Conservation (phyloP, 495 filamentous ascomycete genomes). For the Podospora fimiseda region DNA sequence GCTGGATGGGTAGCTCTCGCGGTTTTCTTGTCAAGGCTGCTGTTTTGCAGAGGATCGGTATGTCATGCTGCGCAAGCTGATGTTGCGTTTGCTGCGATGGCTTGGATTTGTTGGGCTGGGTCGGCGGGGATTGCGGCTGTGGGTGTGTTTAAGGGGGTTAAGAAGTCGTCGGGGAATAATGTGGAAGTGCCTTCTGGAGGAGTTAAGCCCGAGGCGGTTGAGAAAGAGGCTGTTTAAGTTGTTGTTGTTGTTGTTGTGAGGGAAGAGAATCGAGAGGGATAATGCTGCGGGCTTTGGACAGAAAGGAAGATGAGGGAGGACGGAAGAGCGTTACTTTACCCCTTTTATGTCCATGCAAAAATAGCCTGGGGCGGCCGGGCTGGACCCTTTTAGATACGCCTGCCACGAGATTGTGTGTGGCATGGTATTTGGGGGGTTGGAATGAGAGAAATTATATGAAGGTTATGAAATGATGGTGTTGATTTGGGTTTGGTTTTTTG, state of each 20-base stretch:
- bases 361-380: no score
- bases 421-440: not conserved
- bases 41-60: slow-evolving; percentile 47
- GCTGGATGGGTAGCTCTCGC: slow-evolving; percentile 67
- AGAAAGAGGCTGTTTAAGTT: not conserved
- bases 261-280: no score
- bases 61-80: slow-evolving; percentile 44
- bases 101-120: slow-evolving; percentile 39
- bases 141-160: slow-evolving; percentile 31
- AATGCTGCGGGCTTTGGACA: no score
- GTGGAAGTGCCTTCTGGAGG: not conserved
- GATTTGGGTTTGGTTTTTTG: not conserved
- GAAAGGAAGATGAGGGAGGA: not conserved
- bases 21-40: slow-evolving; percentile 52
- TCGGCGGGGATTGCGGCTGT: slow-evolving; percentile 29
- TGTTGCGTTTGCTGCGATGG: slow-evolving; percentile 40
- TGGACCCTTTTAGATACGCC: no score
- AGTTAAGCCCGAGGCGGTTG: not conserved
- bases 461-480: not conserved
- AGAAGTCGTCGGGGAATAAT: not conserved
- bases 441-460: not conserved
- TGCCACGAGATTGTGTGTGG: no score
- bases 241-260: no score
- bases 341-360: no score
- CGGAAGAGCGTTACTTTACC: no score